Percentiles rank a stretch among this genome's conserved stretches.
phyloP scores from a whole-genome alignment of 345 rosid species.

The Physaria fendleri region DNA sequence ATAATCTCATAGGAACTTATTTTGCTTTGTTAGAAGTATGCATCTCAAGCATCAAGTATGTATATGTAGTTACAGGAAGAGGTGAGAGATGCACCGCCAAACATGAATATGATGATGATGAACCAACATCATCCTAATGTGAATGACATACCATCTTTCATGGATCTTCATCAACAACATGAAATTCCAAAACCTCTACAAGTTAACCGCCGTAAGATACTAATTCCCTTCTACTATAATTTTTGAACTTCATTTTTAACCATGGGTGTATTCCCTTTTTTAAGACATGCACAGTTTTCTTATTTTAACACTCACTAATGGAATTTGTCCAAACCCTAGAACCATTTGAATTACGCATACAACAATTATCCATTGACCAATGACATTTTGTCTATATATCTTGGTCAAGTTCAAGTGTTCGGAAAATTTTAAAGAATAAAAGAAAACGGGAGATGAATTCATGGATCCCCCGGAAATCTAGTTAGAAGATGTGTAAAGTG shows the following conservation, averaged over 20 bases:
- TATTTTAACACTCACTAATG: background rate
- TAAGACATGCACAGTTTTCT: constrained; percentile 13
- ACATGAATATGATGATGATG: constrained; percentile 60
- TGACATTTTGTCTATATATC: background rate
- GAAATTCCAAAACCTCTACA: constrained; percentile 68
- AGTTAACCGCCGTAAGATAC: constrained; percentile 74
- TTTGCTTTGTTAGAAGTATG: background rate
- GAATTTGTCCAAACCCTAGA: constrained; percentile 15
- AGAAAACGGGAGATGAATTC: constrained; percentile 2
- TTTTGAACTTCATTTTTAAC: background rate
- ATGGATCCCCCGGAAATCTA: constrained; percentile 48
- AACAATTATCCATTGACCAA: background rate
- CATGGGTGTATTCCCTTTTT: too few species aligned
- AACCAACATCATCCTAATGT: constrained; percentile 62
- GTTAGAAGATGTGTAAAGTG: constrained; percentile 26
- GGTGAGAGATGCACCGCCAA: constrained; percentile 58
- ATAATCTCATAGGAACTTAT: background rate
- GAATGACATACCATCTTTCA: constrained; percentile 34
- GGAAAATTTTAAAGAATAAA: background rate
- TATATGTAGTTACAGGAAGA: constrained; percentile 55
- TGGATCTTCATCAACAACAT: constrained; percentile 43
- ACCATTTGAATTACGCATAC: background rate
- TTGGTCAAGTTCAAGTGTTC: constrained; percentile 1
- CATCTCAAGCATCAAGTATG: background rate
- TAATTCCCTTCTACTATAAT: background rate